Evolutionary conservation across 768 basidiomycete species (phyloP).

Genomic region (Stropharia rugosoannulata): DNA sequence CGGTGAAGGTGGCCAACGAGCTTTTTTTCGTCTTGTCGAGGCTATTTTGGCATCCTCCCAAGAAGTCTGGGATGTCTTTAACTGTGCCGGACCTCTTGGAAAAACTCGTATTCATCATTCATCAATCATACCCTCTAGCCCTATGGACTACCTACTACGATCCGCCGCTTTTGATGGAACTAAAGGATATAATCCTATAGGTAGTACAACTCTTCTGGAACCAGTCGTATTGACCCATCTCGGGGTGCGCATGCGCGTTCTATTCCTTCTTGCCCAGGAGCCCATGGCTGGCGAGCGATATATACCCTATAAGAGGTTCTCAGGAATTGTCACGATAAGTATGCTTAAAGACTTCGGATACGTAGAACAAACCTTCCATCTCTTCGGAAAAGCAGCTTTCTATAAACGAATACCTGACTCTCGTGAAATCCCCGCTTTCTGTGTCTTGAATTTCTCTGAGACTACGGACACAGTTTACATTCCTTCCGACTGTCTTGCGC

Average conservation of each 20-base stretch:
- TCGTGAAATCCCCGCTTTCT: background rate
- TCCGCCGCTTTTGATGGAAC: background rate
- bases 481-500: background rate
- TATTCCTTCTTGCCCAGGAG: background rate
- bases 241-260: background rate
- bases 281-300: background rate
- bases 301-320: background rate
- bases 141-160: background rate
- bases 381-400: background rate
- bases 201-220: background rate
- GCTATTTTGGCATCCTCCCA: background rate
- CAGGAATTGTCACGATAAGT: background rate
- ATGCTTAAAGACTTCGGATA: background rate
- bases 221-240: constrained; percentile 1
- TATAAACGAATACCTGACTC: background rate
- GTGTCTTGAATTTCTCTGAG: background rate
- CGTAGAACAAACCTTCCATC: background rate
- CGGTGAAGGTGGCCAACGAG: constrained; percentile 1
- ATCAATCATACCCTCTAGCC: background rate
- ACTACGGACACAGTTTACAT: background rate
- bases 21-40: constrained; percentile 2
- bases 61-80: background rate
- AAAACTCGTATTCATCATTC: background rate
- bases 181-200: background rate
- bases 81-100: background rate